These are phyloP conservation scores for Penicillium paxilli DNA, from an alignment of 495 filamentous ascomycete genomes.

Conservation along the genomic window DNA sequence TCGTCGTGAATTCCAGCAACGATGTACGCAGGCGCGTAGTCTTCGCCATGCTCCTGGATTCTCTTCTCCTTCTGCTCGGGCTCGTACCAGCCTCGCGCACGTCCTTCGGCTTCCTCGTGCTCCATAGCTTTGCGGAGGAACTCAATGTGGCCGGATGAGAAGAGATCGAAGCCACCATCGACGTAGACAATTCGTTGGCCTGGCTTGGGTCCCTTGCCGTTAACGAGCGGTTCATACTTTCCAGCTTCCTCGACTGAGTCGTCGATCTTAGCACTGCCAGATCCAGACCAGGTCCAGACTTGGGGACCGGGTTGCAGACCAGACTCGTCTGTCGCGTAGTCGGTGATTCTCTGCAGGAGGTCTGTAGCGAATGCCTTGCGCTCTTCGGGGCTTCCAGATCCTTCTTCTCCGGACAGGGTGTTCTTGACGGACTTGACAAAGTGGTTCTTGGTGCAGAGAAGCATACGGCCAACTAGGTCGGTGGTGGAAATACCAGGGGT, in stretches of 20 bases:
- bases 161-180: constrained; percentile 95
- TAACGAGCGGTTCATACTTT: constrained; percentile 61
- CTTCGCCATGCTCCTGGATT: constrained; percentile 56
- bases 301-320: constrained; percentile 70
- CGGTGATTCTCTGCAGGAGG: constrained; percentile 68
- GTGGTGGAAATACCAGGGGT: constrained; percentile 97
- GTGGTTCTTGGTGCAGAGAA: constrained; percentile 86
- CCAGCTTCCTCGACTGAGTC: constrained; percentile 52
- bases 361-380: constrained; percentile 56
- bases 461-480: constrained; percentile 94
- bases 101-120: constrained; percentile 66
- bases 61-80: constrained; percentile 60
- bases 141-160: constrained; percentile 94
- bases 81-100: constrained; percentile 70
- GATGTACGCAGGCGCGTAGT: constrained; percentile 81
- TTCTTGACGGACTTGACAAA: constrained; percentile 75
- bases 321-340: constrained; percentile 84
- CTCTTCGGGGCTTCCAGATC: constrained; percentile 66
- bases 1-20: constrained; percentile 94
- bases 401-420: constrained; percentile 69
- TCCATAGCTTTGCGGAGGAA: constrained; percentile 77
- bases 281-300: constrained; percentile 75
- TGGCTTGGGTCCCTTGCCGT: constrained; percentile 63
- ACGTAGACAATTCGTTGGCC: constrained; percentile 92
- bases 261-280: constrained; percentile 52